A percentile compares a stretch with the other conserved stretches of the same genome.
Evolutionary conservation across 106 monocot genomes (phyloP).

Genomic region (Cymbidium sinense): DNA sequence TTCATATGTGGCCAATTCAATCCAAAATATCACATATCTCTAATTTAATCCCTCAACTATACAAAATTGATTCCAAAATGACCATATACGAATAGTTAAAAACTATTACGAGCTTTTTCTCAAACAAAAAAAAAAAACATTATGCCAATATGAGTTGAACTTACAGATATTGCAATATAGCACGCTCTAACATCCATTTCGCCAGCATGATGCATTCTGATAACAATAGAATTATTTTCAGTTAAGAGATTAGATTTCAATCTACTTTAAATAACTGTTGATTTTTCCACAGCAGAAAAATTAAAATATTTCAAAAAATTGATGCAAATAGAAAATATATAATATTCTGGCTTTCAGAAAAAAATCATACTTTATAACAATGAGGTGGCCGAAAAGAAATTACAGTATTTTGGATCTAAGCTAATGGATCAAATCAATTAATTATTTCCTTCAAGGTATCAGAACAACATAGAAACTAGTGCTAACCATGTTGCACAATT

Average conservation of each 20-base stretch:
- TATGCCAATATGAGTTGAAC: slow-evolving; percentile 6
- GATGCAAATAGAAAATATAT: not conserved
- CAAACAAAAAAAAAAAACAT: too few relatives aligned
- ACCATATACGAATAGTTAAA: too few relatives aligned
- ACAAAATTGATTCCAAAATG: too few relatives aligned
- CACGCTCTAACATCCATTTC: slow-evolving; percentile 96
- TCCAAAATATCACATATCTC: too few relatives aligned
- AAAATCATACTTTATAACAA: not conserved
- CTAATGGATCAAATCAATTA: not conserved
- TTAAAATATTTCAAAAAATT: not conserved
- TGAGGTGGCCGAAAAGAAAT: not conserved
- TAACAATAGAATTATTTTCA: slow-evolving; percentile 9
- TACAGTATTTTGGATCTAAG: not conserved
- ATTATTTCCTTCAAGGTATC: not conserved
- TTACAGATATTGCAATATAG: slow-evolving; percentile 92
- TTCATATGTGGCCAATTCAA: too few relatives aligned
- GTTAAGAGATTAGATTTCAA: not conserved
- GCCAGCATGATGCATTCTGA: slow-evolving; percentile 91
- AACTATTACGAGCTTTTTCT: too few relatives aligned
- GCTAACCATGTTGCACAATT: not conserved
- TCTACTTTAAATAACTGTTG: not conserved
- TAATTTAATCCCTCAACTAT: too few relatives aligned
- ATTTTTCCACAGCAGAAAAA: not conserved
- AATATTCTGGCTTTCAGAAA: not conserved
- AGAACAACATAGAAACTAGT: not conserved